Conservation (phyloP, 352 stramenopile genomes). For the Peronospora destructor region DNA sequence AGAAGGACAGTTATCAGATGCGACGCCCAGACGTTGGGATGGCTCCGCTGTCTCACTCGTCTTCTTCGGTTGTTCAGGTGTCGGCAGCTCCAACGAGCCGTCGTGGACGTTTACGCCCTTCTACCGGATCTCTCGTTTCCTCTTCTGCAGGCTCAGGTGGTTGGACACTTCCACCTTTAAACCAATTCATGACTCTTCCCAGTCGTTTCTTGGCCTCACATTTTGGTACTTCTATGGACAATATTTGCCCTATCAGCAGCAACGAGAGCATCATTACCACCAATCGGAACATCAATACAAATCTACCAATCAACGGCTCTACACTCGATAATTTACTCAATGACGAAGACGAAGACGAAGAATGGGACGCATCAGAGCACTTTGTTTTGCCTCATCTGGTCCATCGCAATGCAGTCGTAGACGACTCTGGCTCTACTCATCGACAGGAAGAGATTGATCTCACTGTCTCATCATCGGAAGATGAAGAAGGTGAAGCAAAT, state of each 20-base stretch:
- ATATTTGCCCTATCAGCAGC: not conserved
- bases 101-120: constrained; percentile 1
- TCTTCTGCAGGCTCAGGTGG: constrained; percentile 4
- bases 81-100: constrained; percentile 1
- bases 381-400: constrained; percentile 11
- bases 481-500: constrained; percentile 23
- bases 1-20: constrained; percentile 13
- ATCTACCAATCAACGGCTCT: not conserved
- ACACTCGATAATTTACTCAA: constrained; percentile 19
- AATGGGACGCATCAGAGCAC: constrained; percentile 3
- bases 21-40: constrained; percentile 9
- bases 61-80: not conserved
- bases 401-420: not conserved
- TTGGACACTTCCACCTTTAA: constrained; percentile 23
- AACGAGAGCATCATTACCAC: not conserved
- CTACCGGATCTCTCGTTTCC: not conserved
- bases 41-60: constrained; percentile 8
- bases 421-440: not conserved
- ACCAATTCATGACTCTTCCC: constrained; percentile 31
- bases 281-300: constrained; percentile 2
- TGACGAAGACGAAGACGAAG: constrained; percentile 22
- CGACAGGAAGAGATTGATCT: constrained; percentile 53
- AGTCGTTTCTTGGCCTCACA: constrained; percentile 20
- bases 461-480: constrained; percentile 51
- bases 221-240: constrained; percentile 5